Conservation (phyloP, 2,329 filamentous ascomycete genomes). For the Colletotrichum simmondsii region DNA sequence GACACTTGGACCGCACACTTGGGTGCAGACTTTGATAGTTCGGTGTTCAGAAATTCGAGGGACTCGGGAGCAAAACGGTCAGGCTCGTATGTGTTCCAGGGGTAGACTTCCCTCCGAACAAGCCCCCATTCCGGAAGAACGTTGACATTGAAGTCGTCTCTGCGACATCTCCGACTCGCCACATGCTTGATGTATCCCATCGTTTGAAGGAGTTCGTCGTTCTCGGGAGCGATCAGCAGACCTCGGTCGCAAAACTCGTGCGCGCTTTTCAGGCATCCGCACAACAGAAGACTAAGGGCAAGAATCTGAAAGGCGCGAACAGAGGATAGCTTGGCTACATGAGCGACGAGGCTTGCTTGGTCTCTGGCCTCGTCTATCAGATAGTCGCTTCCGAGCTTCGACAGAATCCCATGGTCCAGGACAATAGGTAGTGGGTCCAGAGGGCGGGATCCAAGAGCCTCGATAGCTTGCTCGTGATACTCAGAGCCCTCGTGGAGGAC, state of each 20-base stretch:
- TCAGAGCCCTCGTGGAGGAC: constrained; percentile 82
- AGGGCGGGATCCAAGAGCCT: constrained; percentile 57
- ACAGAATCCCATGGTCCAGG: constrained; percentile 56
- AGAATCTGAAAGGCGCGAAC: constrained; percentile 69
- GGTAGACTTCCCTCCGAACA: constrained; percentile 77
- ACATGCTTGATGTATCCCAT: constrained; percentile 65
- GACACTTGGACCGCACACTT: constrained; percentile 85
- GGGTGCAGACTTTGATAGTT: constrained; percentile 76
- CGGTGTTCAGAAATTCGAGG: constrained; percentile 76
- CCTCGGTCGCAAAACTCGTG: constrained; percentile 73
- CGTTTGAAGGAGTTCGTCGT: constrained; percentile 65
- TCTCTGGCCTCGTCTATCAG: constrained; percentile 46
- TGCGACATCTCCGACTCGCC: constrained; percentile 59
- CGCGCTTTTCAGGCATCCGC: constrained; percentile 76
- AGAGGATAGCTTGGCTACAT: constrained; percentile 62
- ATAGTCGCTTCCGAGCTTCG: constrained; percentile 41
- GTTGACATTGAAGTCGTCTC: constrained; percentile 57
- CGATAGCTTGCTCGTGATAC: constrained; percentile 77
- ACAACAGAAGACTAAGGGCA: constrained; percentile 67
- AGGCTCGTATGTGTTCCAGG: constrained; percentile 75
- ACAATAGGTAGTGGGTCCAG: constrained; percentile 53
- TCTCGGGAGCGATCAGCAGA: constrained; percentile 62
- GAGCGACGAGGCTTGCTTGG: constrained; percentile 45
- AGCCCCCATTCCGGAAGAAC: constrained; percentile 76
- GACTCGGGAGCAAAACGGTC: constrained; percentile 78